Base-by-base conservation (phyloP, 495 filamentous ascomycete genomes). In the Chaetomium cochliodes region DNA sequence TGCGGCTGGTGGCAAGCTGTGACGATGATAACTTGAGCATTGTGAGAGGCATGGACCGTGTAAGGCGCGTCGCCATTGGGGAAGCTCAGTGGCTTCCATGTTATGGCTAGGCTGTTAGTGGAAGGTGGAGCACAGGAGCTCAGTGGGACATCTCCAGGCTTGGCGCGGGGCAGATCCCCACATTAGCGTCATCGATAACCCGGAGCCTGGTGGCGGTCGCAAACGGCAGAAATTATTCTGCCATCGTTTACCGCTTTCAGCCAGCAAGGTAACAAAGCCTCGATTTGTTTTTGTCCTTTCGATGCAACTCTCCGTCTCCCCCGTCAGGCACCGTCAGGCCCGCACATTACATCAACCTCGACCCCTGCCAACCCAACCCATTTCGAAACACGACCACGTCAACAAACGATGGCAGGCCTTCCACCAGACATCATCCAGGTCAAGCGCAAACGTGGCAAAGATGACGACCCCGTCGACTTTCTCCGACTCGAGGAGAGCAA, bases 401-500 rank as follows among this genome's bases (percentile, higher is more conserved):
- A 64, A 11, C 41, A 55, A 49, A 41, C 42, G 60, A 82, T 83
- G 80, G 80, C 81, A 60, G 50, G 23, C 30, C 67, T 80, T n/a
- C 82, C 83, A 12, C 83, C 83, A 12, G 71, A 77, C 52, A 72
- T 76, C 13, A 81, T 85, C 73, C 77, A 78, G 30, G 77, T 85
- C 60, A 85, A 85, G 78, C 79, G 83, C 68, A 85, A 84, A 72
- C 75, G 75, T 63, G 77, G 76, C 28, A 77, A 70, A 13, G 82
- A 84, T 30, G 83, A 84, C 18, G 69, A 70, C 7, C 81, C 82
- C 16, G 77, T 85, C 54, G 79, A 82, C 26, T 81, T 80, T 50
- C 80, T 85, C 11, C 77, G 83, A 8, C 65, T 69, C 56, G 68
- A 71, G 37, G 70, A 66, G 65, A 76, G 64, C 55, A 82, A 82